Conservation (phyloP, 129 eudicot genomes). For the Tanacetum coccineum region DNA sequence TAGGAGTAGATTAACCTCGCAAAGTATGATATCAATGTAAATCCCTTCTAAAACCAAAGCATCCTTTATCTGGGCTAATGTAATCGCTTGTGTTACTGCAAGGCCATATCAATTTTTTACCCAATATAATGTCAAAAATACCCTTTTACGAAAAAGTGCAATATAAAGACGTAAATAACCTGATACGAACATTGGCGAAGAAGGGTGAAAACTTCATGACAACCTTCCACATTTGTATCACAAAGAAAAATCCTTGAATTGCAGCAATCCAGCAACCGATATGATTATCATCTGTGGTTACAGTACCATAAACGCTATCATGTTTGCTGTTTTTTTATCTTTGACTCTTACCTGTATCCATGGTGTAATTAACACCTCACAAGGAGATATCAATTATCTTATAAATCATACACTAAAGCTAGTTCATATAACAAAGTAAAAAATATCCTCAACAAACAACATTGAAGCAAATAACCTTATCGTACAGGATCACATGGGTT, state of each 20-base stretch:
- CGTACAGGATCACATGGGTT: not conserved
- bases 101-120: not conserved
- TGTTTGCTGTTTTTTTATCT: not conserved
- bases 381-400: too few species aligned
- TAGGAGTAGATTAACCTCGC: not conserved
- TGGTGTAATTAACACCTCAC: not conserved
- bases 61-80: conserved; percentile 5
- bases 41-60: not conserved
- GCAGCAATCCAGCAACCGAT: not conserved
- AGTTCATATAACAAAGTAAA: not conserved
- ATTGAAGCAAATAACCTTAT: not conserved
- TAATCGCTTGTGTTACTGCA: not conserved
- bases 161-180: not conserved
- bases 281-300: not conserved
- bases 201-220: not conserved
- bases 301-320: not conserved
- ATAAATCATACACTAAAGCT: not conserved
- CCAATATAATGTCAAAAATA: not conserved
- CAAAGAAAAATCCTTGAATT: conserved; percentile 7
- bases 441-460: not conserved
- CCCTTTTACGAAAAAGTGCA: not conserved
- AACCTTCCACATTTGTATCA: not conserved
- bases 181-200: not conserved
- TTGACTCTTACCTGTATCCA: not conserved
- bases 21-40: not conserved